These are phyloP conservation scores for Fusarium clavum DNA, from an alignment of 2,329 filamentous ascomycete genomes.

Conservation along the genomic window DNA sequence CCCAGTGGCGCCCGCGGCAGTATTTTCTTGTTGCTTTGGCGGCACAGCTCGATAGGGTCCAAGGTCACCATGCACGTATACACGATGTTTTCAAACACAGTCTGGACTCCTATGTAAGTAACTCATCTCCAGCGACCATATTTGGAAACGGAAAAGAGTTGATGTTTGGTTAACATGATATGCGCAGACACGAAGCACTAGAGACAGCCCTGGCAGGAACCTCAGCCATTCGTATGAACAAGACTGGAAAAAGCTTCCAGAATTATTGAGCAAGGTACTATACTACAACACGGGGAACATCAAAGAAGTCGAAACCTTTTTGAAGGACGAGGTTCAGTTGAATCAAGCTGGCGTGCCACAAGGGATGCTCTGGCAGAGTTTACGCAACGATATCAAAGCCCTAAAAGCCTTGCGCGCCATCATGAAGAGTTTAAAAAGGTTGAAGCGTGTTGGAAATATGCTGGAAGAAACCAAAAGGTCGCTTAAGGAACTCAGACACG, in stretches of 20 bases:
- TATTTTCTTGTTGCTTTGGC: conserved; percentile 15
- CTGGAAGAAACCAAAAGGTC: background rate
- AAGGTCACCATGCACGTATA: background rate
- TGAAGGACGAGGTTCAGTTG: background rate
- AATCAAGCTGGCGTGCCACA: conserved; percentile 1
- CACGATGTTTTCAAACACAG: background rate
- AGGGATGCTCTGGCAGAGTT: conserved; percentile 7
- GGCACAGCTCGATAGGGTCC: background rate
- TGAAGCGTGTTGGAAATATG: background rate
- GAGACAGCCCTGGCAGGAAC: background rate
- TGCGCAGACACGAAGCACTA: background rate
- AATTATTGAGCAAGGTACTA: background rate
- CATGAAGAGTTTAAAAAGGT: fast-evolving
- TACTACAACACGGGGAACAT: background rate
- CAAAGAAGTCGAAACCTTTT: background rate
- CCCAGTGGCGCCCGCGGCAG: conserved; percentile 3
- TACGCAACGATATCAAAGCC: background rate
- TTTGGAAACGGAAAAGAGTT: no score
- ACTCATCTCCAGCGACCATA: no score
- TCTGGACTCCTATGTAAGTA: conserved; percentile 6
- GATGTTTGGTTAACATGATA: background rate
- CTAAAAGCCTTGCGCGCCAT: background rate
- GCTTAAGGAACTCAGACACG: background rate
- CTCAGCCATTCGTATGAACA: background rate
- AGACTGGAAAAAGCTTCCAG: background rate